Conservation (phyloP, 805 yeast genomes). For the Teunomyces aglyptinius region DNA sequence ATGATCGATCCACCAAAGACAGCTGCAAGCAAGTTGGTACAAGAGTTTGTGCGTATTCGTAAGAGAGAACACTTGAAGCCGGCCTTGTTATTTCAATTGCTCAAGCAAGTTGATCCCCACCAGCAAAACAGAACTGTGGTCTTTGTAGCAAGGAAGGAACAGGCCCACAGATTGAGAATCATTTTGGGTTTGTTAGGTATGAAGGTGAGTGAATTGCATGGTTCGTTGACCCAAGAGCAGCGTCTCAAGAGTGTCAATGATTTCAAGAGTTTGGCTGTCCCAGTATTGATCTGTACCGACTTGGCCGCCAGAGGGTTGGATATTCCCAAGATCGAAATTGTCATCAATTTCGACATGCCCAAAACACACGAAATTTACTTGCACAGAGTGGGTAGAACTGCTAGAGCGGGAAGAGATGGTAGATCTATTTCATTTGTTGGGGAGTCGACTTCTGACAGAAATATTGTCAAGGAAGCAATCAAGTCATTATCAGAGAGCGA, state of each 20-base stretch:
- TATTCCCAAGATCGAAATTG: conserved; percentile 96
- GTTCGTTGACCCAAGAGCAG: conserved; percentile 87
- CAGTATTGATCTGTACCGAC: conserved; percentile 92
- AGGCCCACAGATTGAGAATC: conserved; percentile 83
- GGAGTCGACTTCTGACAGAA: conserved; percentile 81
- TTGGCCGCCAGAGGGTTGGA: conserved; percentile 98
- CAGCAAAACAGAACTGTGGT: conserved; percentile 77
- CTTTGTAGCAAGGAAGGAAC: conserved; percentile 87
- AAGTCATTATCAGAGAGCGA: conserved; percentile 48
- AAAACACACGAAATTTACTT: conserved; percentile 85
- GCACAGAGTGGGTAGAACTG: conserved; percentile 99
- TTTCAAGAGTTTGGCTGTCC: conserved; percentile 79
- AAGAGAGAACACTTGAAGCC: conserved; percentile 83
- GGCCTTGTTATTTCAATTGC: conserved; percentile 70
- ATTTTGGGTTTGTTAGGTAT: conserved; percentile 71
- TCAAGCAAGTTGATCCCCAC: conserved; percentile 62
- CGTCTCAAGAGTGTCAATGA: conserved; percentile 81
- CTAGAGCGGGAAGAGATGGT: conserved; percentile 98
- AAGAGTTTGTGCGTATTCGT: conserved; percentile 93
- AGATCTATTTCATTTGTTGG: conserved; percentile 91
- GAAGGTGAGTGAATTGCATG: conserved; percentile 78
- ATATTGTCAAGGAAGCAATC: conserved; percentile 87
- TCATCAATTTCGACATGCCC: conserved; percentile 95
- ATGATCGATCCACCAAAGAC: conserved; percentile 97
- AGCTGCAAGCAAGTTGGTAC: conserved; percentile 85